Evolutionary conservation across 2,329 filamentous ascomycete species (phyloP).

Genomic region (Alternaria sp.): DNA sequence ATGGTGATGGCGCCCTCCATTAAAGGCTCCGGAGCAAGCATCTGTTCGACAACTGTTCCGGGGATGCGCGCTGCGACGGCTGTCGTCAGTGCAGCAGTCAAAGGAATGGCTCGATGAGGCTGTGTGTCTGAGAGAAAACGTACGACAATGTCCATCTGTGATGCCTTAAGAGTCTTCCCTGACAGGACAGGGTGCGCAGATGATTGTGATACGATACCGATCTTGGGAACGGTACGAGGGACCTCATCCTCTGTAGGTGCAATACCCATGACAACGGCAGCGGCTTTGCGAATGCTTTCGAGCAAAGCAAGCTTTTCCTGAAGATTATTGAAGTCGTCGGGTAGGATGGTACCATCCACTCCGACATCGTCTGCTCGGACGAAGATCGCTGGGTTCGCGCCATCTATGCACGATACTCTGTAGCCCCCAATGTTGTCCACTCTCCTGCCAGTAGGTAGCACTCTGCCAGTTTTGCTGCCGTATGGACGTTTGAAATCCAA

Average conservation of each 20-base stretch:
- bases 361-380: conserved; percentile 62
- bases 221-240: conserved; percentile 68
- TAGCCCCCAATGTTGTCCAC: conserved; percentile 60
- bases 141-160: conserved; percentile 49
- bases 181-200: conserved; percentile 49
- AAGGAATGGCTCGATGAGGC: conserved; percentile 53
- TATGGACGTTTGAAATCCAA: conserved; percentile 68
- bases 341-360: conserved; percentile 59
- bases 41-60: conserved; percentile 46
- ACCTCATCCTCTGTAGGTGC: conserved; percentile 53
- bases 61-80: conserved; percentile 50
- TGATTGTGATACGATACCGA: conserved; percentile 61
- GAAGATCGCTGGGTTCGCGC: conserved; percentile 70
- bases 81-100: conserved; percentile 53
- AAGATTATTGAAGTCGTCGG: conserved; percentile 61
- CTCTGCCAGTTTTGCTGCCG: conserved; percentile 67
- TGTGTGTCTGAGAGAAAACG: conserved; percentile 54
- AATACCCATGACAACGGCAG: conserved; percentile 68
- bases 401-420: conserved; percentile 66
- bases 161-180: conserved; percentile 42
- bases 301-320: conserved; percentile 58
- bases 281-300: conserved; percentile 64
- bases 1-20: conserved; percentile 45
- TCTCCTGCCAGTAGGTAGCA: conserved; percentile 65
- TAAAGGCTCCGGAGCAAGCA: conserved; percentile 33